Conservation (phyloP, 805 yeast genomes). For the Metschnikowia santaceciliae region DNA sequence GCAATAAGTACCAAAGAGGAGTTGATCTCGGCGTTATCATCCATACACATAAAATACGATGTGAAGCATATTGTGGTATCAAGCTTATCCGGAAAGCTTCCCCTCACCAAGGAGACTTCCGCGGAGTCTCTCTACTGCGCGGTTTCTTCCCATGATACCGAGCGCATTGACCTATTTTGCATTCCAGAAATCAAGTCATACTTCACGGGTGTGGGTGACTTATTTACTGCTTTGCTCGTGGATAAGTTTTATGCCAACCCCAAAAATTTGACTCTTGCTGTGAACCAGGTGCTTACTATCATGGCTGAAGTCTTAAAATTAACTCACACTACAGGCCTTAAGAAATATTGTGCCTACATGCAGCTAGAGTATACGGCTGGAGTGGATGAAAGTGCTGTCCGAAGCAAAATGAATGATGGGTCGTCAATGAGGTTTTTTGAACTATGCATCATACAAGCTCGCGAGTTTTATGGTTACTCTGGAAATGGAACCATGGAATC, state of each 20-base stretch:
- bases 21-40: conserved; percentile 12
- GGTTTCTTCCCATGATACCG: conserved; percentile 13
- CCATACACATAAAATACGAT: conserved; percentile 8
- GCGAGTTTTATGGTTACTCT: conserved; percentile 32
- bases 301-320: conserved; percentile 49
- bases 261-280: conserved; percentile 29
- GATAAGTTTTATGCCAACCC: conserved; percentile 49
- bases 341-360: conserved; percentile 26
- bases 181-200: conserved; percentile 69
- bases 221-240: conserved; percentile 74
- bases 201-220: conserved; percentile 93
- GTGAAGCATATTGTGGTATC: conserved; percentile 16
- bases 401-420: conserved; percentile 53
- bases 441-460: conserved; percentile 60
- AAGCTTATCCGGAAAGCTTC: conserved; percentile 14
- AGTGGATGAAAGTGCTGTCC: background rate
- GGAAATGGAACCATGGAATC: conserved; percentile 19
- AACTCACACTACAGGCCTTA: conserved; percentile 41
- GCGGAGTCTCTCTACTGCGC: conserved; percentile 26
- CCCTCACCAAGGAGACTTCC: conserved; percentile 3
- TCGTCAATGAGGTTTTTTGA: conserved; percentile 69
- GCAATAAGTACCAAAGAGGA: conserved; percentile 7
- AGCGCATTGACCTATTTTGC: conserved; percentile 29
- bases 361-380: conserved; percentile 10
- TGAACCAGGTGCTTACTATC: conserved; percentile 52